phyloP scores from a whole-genome alignment of 495 filamentous ascomycete species.

The Neurospora pannonica region DNA sequence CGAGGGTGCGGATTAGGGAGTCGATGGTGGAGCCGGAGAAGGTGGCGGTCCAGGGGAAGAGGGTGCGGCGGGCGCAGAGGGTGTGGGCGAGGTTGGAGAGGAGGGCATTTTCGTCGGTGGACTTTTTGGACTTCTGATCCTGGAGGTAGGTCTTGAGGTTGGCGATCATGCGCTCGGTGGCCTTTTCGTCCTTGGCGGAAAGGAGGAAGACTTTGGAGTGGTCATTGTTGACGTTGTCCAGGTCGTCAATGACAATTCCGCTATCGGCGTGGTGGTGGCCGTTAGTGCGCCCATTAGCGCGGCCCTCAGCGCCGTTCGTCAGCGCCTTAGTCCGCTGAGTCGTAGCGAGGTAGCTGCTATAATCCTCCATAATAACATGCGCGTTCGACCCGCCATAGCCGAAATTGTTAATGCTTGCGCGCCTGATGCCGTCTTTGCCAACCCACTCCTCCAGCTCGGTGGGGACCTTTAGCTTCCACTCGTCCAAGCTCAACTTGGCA shows the following conservation, averaged over 20 bases:
- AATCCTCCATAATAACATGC: constrained; percentile 16
- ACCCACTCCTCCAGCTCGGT: constrained; percentile 14
- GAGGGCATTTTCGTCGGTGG: constrained; percentile 8
- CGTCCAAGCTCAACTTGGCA: constrained; percentile 25
- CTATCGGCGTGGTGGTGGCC: not conserved
- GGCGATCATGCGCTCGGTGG: constrained; percentile 9
- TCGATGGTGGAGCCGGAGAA: constrained; percentile 9
- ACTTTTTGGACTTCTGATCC: not conserved
- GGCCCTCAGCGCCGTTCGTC: constrained; percentile 3
- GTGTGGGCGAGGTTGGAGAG: constrained; percentile 27
- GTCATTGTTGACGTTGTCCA: not conserved
- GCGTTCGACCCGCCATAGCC: constrained; percentile 20
- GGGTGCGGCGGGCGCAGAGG: constrained; percentile 21
- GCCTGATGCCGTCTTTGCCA: constrained; percentile 3
- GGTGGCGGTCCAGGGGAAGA: constrained; percentile 16
- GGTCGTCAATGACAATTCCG: not conserved
- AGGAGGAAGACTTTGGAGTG: constrained; percentile 10
- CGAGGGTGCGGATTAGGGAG: constrained; percentile 9
- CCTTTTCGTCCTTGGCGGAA: constrained; percentile 18
- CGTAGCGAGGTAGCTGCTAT: not conserved
- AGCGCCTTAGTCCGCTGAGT: not conserved
- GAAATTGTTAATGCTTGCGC: constrained; percentile 17
- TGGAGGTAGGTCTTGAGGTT: constrained; percentile 14
- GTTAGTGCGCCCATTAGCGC: constrained; percentile 1
- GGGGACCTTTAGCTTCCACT: constrained; percentile 28